phyloP scores from a whole-genome alignment of 306 rosid genomes.

The Vicia sativa region DNA sequence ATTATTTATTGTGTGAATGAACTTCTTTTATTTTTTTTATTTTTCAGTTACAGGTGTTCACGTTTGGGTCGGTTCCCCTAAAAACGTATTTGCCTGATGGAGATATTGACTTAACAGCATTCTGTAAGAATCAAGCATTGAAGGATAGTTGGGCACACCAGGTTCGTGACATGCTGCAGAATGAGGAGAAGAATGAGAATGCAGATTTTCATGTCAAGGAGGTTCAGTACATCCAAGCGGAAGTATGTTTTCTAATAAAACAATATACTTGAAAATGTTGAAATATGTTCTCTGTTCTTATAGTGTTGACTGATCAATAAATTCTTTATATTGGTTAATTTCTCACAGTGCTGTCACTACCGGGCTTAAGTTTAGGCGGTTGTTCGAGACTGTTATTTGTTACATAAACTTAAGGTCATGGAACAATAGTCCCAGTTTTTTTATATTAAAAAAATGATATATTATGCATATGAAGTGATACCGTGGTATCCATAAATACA shows the following conservation, averaged over 20 bases:
- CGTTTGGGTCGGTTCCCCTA: slow-evolving; percentile 98
- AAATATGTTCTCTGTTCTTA: slow-evolving; percentile 1
- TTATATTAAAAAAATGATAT: background rate
- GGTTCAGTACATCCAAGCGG: slow-evolving; percentile 99
- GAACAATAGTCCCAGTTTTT: background rate
- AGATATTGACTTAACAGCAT: slow-evolving; percentile 94
- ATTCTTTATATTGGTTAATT: slow-evolving; percentile 26
- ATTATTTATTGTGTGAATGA: slow-evolving; percentile 14
- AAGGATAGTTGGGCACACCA: slow-evolving; percentile 96
- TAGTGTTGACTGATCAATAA: slow-evolving; percentile 8
- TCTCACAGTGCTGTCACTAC: slow-evolving; percentile 11
- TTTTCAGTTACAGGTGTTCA: slow-evolving; percentile 68
- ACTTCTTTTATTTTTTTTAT: too few relatives aligned
- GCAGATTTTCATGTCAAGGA: slow-evolving; percentile 95
- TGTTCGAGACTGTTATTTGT: background rate
- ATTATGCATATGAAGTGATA: slow-evolving; percentile 2
- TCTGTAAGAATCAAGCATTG: slow-evolving; percentile 74
- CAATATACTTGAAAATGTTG: slow-evolving; percentile 28
- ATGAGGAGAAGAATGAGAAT: slow-evolving; percentile 87
- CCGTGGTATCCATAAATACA: slow-evolving; percentile 6
- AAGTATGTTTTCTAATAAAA: slow-evolving; percentile 58
- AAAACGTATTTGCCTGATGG: slow-evolving; percentile 99
- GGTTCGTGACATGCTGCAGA: slow-evolving; percentile 89
- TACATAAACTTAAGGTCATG: background rate
- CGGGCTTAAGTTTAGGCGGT: slow-evolving; percentile 19